Evolutionary conservation across 805 yeast species (phyloP).

Genomic region (Lachancea fermentati): DNA sequence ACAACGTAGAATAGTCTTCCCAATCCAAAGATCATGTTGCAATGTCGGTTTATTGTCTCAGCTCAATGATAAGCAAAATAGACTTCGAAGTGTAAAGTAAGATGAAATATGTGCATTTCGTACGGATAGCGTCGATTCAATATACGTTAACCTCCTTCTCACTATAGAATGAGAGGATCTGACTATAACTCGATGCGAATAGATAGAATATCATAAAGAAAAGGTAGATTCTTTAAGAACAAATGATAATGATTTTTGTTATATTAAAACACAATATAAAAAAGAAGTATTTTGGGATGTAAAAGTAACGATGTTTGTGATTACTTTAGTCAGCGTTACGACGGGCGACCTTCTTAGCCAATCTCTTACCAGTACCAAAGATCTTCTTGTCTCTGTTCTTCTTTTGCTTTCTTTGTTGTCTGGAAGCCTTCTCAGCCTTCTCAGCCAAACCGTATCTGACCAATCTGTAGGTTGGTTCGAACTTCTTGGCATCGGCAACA

Average conservation of each 20-base stretch:
- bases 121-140: too few species aligned
- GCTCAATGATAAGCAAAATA: too few species aligned
- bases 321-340: constrained; percentile 72
- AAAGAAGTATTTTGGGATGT: constrained; percentile 4
- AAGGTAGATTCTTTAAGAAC: not conserved
- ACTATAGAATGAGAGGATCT: too few species aligned
- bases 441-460: constrained; percentile 97
- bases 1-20: constrained; percentile 53
- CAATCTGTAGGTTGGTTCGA: constrained; percentile 99
- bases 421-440: constrained; percentile 94
- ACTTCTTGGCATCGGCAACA: constrained; percentile 94
- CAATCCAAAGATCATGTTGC: constrained; percentile 46
- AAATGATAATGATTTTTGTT: not conserved
- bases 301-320: constrained; percentile 6
- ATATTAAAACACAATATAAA: constrained; percentile 11
- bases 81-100: too few species aligned
- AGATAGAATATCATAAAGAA: not conserved
- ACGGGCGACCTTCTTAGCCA: constrained; percentile 87
- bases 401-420: constrained; percentile 99
- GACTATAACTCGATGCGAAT: too few species aligned
- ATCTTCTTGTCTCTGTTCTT: constrained; percentile 99
- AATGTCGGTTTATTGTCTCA: too few species aligned
- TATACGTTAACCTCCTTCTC: too few species aligned
- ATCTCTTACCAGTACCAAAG: constrained; percentile 96
- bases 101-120: not conserved